Base-by-base conservation (phyloP, 495 filamentous ascomycete genomes). In the Penicillium cosmopolitanum region DNA sequence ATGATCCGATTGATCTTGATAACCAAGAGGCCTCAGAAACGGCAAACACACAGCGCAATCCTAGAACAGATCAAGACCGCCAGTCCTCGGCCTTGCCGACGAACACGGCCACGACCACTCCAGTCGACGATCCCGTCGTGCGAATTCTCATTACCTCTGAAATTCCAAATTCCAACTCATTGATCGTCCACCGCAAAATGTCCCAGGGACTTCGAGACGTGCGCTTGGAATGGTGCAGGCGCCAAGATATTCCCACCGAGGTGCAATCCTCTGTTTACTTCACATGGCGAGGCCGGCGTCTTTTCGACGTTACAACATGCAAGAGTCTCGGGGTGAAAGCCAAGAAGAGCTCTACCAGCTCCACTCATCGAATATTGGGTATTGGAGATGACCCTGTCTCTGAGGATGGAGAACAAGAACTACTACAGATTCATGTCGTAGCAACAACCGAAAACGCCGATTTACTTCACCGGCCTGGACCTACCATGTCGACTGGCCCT, bases 251-350 rank as follows among this genome's bases (percentile, higher is more conserved):
- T 50, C 61, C 71, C 1, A 62, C 67, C 3, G 79, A 79, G 9
- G 57, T 78, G 42, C 73, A 81, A 15, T 70, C 72, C 21, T 67
- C 75, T 7, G 74, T 97, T 9, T 89, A 92, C 63, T 72, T 97
- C 15, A 94, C 90, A 3, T 96, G 92, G 89, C 88, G 85, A 52
- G 84, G 85, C 8, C 85, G 85, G 48, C 84, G 86, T 58, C 67
- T 96, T 3, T 96, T 86, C 63, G 85, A 89, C 57, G 78, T 86
- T 33, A 90, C 88, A 23, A 93, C 87, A 6, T 89, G 90, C 61
- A 83, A 78, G 50, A 87, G 87, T 33, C 53, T 79, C 89, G 54
- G 89, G 80, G 31, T 82, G 87, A 33, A 77, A 64, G 80, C 54
- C 61, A 59, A n/a, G 50, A 75, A 11, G 76, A 76, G 61, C 13